Evolutionary conservation across 768 basidiomycete species (phyloP), one percentile per base, ranked within the genome.

Genomic region (Boletus tomentosulus): DNA sequence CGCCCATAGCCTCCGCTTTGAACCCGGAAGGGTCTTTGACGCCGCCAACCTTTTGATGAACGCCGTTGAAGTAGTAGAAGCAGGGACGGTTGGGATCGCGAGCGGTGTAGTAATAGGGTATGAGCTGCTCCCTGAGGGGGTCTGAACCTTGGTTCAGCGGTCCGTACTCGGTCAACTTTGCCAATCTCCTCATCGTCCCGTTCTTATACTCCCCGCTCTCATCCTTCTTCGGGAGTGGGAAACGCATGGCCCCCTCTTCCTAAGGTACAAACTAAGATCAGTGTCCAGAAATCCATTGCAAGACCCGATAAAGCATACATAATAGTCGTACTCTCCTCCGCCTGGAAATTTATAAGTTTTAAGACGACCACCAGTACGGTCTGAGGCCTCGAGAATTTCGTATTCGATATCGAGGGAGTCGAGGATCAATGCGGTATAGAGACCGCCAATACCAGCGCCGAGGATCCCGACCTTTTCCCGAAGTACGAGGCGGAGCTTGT

Each of bases 391-490:
- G 6, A 80, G 51, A 48, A 80, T 76, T 41, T 76, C 71, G 57
- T 76, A 80, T 4, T 65, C 60, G 58, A 79, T 73, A 11, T 66
- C 71, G 12, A 77, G 68, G 4, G 62, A 64, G 34, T 80, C 70
- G 19, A 81, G 71, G 3, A 80, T 75, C 60, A 80, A 61, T 3
- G 76, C 78, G 3, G 73, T 57, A 55, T 76, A 77, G 22, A 78
- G 64, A 19, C 76, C 76, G 7, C 62, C 65, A 30, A 58, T 49
- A 3, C 65, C 65, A 47, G 61, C 63, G 1, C 61, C 63, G 4
- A 63, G 31, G 25, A 64, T 63, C 10, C 64, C 61, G 10, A 64
- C 58, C 28, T 57, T 65, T 19, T 53, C 1, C 0, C 19, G 10
- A 7, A 37, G 15, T 15, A 48, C 4, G 15, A 48, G 35, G 9